Evolutionary conservation across 1,139 yeast genomes (phyloP), one percentile per base, ranked within the genome.

Genomic region (Blastobotrys indianensis): DNA sequence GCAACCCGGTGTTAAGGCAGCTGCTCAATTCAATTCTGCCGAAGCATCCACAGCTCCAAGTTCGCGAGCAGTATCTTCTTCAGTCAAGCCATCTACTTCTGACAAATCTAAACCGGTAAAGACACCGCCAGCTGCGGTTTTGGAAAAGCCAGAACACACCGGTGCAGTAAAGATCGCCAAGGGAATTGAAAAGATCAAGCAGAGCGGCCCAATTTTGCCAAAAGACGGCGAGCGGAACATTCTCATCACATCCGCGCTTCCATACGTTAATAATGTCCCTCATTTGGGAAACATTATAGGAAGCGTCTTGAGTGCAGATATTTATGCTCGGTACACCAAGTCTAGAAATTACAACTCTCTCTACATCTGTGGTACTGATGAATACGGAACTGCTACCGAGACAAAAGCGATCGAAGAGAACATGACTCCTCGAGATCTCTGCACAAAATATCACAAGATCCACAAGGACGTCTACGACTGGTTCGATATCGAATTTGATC

Each of bases 341-440:
- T 81, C 84, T 56, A 80, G 97, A 71, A 86, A 88, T 66, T 82
- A 84, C 71, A 92, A 90, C 64, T 75, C 95, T 17, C 70, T 92
- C 52, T 92, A 73, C 61, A 70, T 92, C 50, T 88, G 98, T 69
- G 99, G 99, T 69, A 94, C 98, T 33, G 99, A 92, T 65, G 99
- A 92, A 69, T 94, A 92, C 65, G 99, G 99, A 64, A 92, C 99
- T 51, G 99, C 99, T 43, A 92, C 98, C 23, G 99, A 92, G 68
- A 94, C 98, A 32, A 92, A 92, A 69, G 98, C 98, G 9, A 72
- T 92, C 49, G 98, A 92, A 67, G 97, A 92, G 62, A 82, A 84
- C 39, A 82, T 86, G 51, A 76, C 94, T 4, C 98, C 99, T 41
- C 73, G 79, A 58, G 82, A 87, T 61, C 74, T 92, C 58, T 92